Conservation (phyloP, 208 protist species). For the Leptomonas pyrrhocoris region DNA sequence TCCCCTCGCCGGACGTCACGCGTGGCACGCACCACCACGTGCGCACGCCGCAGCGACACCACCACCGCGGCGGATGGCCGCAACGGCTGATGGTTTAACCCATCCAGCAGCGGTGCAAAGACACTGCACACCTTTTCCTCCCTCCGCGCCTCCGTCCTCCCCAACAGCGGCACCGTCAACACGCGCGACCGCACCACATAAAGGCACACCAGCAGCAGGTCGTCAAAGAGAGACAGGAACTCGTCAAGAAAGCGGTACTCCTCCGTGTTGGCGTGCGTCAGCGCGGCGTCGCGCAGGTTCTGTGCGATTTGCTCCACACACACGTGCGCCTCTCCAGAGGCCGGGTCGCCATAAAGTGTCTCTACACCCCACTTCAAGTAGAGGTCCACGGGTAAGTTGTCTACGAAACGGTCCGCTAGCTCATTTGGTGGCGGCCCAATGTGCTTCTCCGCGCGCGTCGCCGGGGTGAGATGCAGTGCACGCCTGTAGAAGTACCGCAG, state of each 20-base stretch:
- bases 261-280: slow-evolving; percentile 47
- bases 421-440: slow-evolving; percentile 27
- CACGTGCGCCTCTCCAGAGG: slow-evolving; percentile 44
- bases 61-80: slow-evolving; percentile 50
- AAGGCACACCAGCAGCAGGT: slow-evolving; percentile 53
- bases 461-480: slow-evolving; percentile 21
- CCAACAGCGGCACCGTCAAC: slow-evolving; percentile 54
- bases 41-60: slow-evolving; percentile 34
- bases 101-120: slow-evolving; percentile 71
- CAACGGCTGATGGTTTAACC: slow-evolving; percentile 55
- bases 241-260: slow-evolving; percentile 72
- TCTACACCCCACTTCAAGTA: slow-evolving; percentile 66
- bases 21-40: slow-evolving; percentile 69
- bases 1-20: slow-evolving; percentile 47
- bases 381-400: slow-evolving; percentile 45
- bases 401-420: slow-evolving; percentile 57
- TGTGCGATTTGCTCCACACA: slow-evolving; percentile 72
- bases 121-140: slow-evolving; percentile 23
- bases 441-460: slow-evolving; percentile 12
- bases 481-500: slow-evolving; percentile 75
- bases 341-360: slow-evolving; percentile 40
- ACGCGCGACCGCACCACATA: slow-evolving; percentile 78
- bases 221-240: slow-evolving; percentile 52
- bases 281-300: slow-evolving; percentile 71
- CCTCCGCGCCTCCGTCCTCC: background rate